Conservation (phyloP, 2,329 filamentous ascomycete genomes). For the Colletotrichum sp. region DNA sequence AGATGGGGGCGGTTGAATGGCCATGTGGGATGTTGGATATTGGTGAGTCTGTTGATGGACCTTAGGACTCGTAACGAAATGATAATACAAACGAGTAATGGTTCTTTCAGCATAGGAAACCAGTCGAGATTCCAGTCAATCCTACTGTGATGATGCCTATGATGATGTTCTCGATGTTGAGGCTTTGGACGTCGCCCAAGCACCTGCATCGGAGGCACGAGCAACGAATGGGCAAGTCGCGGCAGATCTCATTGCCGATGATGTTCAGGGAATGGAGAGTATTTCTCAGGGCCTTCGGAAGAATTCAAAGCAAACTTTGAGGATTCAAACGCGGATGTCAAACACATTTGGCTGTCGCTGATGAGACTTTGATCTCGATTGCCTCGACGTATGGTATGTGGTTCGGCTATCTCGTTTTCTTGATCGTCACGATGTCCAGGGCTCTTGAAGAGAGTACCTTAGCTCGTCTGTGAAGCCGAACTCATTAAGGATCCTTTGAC, state of each 20-base stretch:
- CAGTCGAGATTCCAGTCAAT: rapidly evolving
- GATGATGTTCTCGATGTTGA: neutral
- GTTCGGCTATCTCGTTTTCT: rapidly evolving
- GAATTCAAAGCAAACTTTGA: rapidly evolving
- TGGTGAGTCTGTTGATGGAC: neutral
- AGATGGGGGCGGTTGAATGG: neutral
- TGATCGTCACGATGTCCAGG: neutral
- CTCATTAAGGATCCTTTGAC: neutral
- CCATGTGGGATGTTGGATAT: rapidly evolving
- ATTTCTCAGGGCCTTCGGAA: neutral
- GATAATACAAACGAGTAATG: neutral
- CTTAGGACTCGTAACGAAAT: rapidly evolving
- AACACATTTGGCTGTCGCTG: rapidly evolving
- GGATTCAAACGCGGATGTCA: neutral
- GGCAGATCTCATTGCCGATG: neutral
- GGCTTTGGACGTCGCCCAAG: too few relatives aligned
- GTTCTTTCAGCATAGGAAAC: neutral
- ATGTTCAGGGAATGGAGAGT: neutral
- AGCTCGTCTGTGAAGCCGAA: neutral
- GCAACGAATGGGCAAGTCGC: neutral
- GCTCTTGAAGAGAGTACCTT: neutral
- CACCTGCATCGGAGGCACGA: rapidly evolving
- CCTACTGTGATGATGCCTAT: neutral
- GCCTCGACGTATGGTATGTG: rapidly evolving
- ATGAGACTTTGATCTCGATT: neutral